A percentile compares a stretch with the other conserved stretches of the same genome.
Evolutionary conservation across 305 asterid genomes (phyloP).

Genomic region (Fraxinus nigra): DNA sequence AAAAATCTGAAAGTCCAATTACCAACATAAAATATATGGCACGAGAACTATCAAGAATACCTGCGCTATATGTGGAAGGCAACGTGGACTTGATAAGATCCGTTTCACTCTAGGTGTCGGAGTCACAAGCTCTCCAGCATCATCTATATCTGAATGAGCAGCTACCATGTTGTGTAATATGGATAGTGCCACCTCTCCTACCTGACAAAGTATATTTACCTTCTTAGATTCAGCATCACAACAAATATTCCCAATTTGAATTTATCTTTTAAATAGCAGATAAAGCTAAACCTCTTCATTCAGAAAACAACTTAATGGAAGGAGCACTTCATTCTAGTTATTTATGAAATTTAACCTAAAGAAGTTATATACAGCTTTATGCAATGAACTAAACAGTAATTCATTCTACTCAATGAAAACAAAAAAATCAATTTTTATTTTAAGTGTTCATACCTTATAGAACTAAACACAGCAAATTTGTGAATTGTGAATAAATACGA

Average conservation of each 20-base stretch:
- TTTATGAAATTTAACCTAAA: neutral
- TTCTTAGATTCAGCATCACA: conserved; percentile 20
- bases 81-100: conserved; percentile 88
- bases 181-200: conserved; percentile 85
- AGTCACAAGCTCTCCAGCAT: conserved; percentile 97
- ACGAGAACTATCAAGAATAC: conserved; percentile 33
- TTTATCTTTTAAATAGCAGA: conserved; percentile 16
- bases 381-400: neutral
- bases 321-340: neutral
- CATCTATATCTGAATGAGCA: conserved; percentile 96
- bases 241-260: conserved; percentile 16
- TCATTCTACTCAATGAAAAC: neutral
- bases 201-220: conserved; percentile 44
- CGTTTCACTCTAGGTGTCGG: conserved; percentile 97
- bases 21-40: conserved; percentile 1
- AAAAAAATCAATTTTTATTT: neutral
- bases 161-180: conserved; percentile 97
- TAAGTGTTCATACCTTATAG: neutral
- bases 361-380: neutral
- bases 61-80: conserved; percentile 98
- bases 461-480: neutral
- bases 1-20: neutral
- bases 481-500: neutral
- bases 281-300: neutral
- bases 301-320: neutral